Base-by-base conservation (phyloP, 2,329 filamentous ascomycete species). In the Diaporthe caulivora region DNA sequence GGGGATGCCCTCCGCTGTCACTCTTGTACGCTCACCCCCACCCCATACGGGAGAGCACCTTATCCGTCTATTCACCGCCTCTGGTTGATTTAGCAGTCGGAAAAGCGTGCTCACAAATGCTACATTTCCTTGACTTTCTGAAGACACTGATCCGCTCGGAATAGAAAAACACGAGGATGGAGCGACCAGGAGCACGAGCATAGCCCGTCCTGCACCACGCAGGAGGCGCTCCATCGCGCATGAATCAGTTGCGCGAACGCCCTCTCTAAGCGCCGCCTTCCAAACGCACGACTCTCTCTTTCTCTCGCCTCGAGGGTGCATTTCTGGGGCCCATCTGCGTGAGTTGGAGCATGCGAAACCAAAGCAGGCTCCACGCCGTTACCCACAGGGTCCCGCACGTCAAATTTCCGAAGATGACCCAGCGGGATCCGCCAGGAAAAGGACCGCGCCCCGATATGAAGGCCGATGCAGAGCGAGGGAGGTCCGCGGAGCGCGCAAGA, bases 1-100 rank as follows among this genome's bases (percentile, higher is more conserved):
- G 62, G 62, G 47, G 44, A 65, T 65, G 62, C 44, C 62, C 44
- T 51, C 62, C 62, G 62, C 24, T 47, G 15, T 47, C 62, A 51
- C 44, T 65, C 44, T n/a, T 26, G 44, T 53, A 31, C 44, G n/a
- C 40, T 40, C 24, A 60, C n/a, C 62, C 62, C 47, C 44, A 15
- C 57, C n/a, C 57, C 57, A 29, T 40, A 2, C 11, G 6, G 37
- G 37, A 40, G 62, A 51, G 24, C 31, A 53, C 62, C 47, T 40
- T 31, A 40, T n/a, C 17, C 21, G 31, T 67, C 47, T 67, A 53
- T 40, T 53, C 62, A 67, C 62, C 44, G 62, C 47, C 60, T 47
- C 13, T 53, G 62, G 29, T 53, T 29, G 31, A 53, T 53, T 67
- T 9, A 53, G 31, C 21, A 26, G 47, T 31, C 6, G 31, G 31